Base-by-base conservation (phyloP, 2,329 filamentous ascomycete genomes). In the Trichocomaceae sp. region DNA sequence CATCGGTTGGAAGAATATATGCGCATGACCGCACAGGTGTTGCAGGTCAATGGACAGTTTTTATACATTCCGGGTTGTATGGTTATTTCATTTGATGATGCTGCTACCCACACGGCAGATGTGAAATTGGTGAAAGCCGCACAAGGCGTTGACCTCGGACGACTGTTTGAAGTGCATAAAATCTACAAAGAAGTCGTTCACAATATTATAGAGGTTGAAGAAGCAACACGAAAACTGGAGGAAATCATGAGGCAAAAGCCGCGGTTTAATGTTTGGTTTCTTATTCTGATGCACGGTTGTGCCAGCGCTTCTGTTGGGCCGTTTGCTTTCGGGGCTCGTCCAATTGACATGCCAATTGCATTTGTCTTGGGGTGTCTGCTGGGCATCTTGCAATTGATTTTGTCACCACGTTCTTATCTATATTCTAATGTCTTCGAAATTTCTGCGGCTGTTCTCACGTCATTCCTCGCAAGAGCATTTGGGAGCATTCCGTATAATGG, bases 1-100 rank as follows among this genome's bases (percentile, higher is more conserved):
- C 92, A 97, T 72, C 84, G 92, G 22, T 76, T 97, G 23, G 92
- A 97, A 72, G 77, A 96, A 67, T 96, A 96, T 69, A 86, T 97
- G 83, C 85, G 81, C 60, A 95, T 92, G 88, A 90, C 88, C 6
- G 86, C 91, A 1, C 82, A 88, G 6, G 88, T 95, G 2, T 79
- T 97, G 42, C 88, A 92, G 70, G 92, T 96, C 26, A 87, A 95
- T 59, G 87, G 87, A 13, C 90, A 95, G 65, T 96, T 95, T 63
- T 74, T 96, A 19, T 97, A 96, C 68, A 83, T 96, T 31, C 91
- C 92, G 0, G 89, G 89, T 0, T 95, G 89, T 65, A 97, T 96
- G 92, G 88, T 96, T 55, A 87, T 96, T 66, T 93, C 90, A 2
- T 96, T 97, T 65, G 91, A 84, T 50, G 75, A 78, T 53, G 61